Evolutionary conservation across 768 basidiomycete species (phyloP).

Genomic region (Lactarius sanguifluus): DNA sequence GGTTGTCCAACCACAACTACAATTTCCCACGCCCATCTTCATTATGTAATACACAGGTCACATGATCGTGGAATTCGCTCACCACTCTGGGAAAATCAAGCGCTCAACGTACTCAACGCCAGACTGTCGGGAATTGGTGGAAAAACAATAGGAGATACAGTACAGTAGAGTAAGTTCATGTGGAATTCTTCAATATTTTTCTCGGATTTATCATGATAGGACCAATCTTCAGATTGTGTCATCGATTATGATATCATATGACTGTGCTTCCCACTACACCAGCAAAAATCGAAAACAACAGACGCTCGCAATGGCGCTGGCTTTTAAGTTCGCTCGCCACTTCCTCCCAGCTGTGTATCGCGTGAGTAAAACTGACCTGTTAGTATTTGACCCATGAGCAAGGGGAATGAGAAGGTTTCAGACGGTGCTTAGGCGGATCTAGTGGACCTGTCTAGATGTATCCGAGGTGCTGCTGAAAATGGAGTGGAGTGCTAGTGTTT

Average conservation of each 20-base stretch:
- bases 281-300: neutral
- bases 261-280: too few relatives aligned
- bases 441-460: neutral
- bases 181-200: neutral
- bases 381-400: neutral
- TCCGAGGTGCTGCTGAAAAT: neutral
- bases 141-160: too few relatives aligned
- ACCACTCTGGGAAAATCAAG: too few relatives aligned
- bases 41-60: slow-evolving; percentile 13
- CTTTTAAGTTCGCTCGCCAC: neutral
- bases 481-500: neutral
- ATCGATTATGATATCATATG: too few relatives aligned
- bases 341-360: neutral
- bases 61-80: slow-evolving; percentile 3
- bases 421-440: neutral
- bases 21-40: neutral
- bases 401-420: neutral
- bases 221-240: neutral
- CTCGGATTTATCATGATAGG: neutral
- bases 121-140: too few relatives aligned
- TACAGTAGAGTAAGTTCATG: too few relatives aligned
- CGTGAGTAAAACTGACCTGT: neutral
- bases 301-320: neutral
- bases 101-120: too few relatives aligned
- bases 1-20: neutral